Percentiles rank a stretch among this genome's conserved stretches.
These are phyloP conservation scores for Moringa oleifera DNA, from an alignment of 345 rosid genomes.

Conservation along the genomic window DNA sequence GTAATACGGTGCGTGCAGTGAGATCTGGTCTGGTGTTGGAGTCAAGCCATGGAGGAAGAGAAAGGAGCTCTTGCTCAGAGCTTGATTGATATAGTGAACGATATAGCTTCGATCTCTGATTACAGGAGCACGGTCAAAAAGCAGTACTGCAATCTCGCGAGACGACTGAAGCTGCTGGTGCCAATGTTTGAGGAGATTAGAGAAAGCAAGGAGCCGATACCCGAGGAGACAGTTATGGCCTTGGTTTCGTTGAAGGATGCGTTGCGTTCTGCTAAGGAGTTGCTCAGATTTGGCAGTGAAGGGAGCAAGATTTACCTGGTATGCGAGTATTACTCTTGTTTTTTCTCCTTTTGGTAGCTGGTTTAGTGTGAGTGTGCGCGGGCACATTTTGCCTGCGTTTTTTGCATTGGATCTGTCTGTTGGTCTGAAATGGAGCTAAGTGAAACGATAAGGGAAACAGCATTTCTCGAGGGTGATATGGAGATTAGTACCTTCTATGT, in stretches of 20 bases:
- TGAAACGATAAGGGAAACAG: neutral
- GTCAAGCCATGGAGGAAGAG: conserved; percentile 48
- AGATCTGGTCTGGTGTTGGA: neutral
- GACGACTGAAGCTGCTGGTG: conserved; percentile 72
- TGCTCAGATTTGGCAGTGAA: conserved; percentile 70
- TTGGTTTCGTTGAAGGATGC: conserved; percentile 47
- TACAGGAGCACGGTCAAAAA: conserved; percentile 64
- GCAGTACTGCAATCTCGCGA: conserved; percentile 65
- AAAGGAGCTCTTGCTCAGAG: conserved; percentile 37
- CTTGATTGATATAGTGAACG: conserved; percentile 62
- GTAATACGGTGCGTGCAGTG: neutral
- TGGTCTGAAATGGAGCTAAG: conserved; percentile 8
- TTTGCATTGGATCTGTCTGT: conserved; percentile 38
- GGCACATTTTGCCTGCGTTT: neutral
- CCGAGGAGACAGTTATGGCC: conserved; percentile 36
- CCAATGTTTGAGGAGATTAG: conserved; percentile 85
- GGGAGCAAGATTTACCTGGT: conserved; percentile 97
- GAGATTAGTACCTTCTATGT: neutral
- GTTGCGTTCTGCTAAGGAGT: conserved; percentile 47
- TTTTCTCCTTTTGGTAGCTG: neutral
- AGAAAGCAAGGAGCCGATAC: conserved; percentile 53
- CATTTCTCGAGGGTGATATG: too few species aligned
- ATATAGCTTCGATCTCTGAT: conserved; percentile 54
- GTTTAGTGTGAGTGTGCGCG: neutral
- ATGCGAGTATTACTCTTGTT: conserved; percentile 26